Evolutionary conservation across 805 yeast species (phyloP).

Genomic region (Crinitomyces ghanaensis): DNA sequence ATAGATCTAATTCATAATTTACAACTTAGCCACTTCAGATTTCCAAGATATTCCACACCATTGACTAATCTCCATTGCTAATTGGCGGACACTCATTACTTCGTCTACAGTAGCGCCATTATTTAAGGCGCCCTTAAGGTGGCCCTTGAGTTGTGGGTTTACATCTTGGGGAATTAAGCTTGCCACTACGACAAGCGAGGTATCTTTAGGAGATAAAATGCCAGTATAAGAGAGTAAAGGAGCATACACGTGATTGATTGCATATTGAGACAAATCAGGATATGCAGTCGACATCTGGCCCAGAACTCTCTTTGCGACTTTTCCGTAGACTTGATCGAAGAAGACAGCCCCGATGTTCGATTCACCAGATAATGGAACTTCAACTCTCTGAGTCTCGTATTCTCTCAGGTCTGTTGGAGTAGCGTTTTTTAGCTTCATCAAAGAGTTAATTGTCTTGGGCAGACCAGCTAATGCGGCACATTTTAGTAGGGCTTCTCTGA

Average conservation of each 20-base stretch:
- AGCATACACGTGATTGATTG: slow-evolving; percentile 63
- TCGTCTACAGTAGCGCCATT: slow-evolving; percentile 61
- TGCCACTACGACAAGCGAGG: slow-evolving; percentile 67
- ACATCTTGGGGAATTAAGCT: slow-evolving; percentile 87
- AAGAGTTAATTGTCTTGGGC: slow-evolving; percentile 74
- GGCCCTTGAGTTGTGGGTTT: slow-evolving; percentile 87
- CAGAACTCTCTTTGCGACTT: slow-evolving; percentile 56
- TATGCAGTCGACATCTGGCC: slow-evolving; percentile 62
- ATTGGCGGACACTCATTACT: slow-evolving; percentile 43
- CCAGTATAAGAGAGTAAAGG: slow-evolving; percentile 62
- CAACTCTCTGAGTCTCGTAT: slow-evolving; percentile 15
- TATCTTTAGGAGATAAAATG: slow-evolving; percentile 52
- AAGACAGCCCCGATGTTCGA: slow-evolving; percentile 44
- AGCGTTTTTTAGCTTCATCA: slow-evolving; percentile 48
- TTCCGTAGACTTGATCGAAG: slow-evolving; percentile 68
- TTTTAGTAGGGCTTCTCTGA: slow-evolving; percentile 70
- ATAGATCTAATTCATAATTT: slow-evolving; percentile 4
- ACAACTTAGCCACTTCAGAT: slow-evolving; percentile 43
- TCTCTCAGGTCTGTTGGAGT: slow-evolving; percentile 47
- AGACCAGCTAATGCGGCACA: slow-evolving; percentile 71
- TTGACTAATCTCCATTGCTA: slow-evolving; percentile 53
- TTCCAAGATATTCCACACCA: slow-evolving; percentile 69
- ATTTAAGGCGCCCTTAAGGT: slow-evolving; percentile 73
- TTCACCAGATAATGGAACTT: slow-evolving; percentile 8
- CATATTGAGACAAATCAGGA: slow-evolving; percentile 74